A percentile compares a stretch with the other conserved stretches of the same genome.
Evolutionary conservation across 2,329 filamentous ascomycete genomes (phyloP).

Genomic region (Penicillium oxalicum): DNA sequence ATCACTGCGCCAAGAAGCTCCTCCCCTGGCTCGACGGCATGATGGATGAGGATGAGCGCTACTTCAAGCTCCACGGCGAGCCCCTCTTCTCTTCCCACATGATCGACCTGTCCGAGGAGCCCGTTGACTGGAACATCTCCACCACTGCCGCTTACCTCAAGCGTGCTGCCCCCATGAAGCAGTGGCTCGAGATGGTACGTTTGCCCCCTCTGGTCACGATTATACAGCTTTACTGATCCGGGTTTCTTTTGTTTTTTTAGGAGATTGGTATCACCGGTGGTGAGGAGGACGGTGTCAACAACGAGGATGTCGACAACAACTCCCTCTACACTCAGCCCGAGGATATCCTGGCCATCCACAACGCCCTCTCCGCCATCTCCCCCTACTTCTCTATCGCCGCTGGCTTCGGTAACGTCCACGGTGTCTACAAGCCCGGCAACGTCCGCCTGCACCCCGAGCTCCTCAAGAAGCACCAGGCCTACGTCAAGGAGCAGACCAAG

Average conservation of each 20-base stretch:
- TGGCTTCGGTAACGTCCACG: conserved; percentile 98
- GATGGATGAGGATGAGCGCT: conserved; percentile 86
- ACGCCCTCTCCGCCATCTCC: conserved; percentile 76
- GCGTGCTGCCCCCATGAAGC: conserved; percentile 92
- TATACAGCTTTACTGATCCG: neutral
- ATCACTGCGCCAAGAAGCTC: conserved; percentile 99
- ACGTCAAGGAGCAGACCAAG: conserved; percentile 73
- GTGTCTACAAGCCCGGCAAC: conserved; percentile 97
- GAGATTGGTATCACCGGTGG: conserved; percentile 93
- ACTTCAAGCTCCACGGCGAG: conserved; percentile 89
- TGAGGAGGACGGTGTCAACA: conserved; percentile 98
- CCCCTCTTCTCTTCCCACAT: conserved; percentile 96
- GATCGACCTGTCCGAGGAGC: conserved; percentile 95
- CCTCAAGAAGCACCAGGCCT: conserved; percentile 91
- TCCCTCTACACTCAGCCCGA: conserved; percentile 96
- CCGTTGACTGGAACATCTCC: conserved; percentile 81
- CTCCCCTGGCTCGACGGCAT: conserved; percentile 96
- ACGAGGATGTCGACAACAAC: conserved; percentile 95
- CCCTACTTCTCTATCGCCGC: conserved; percentile 98
- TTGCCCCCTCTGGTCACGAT: neutral
- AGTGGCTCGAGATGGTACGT: conserved; percentile 95
- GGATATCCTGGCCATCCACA: conserved; percentile 88
- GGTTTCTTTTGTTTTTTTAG: conserved; percentile 25
- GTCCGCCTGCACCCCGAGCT: conserved; percentile 95
- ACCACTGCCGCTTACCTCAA: conserved; percentile 91